Percentiles rank a stretch among this genome's conserved stretches.
Conservation (phyloP, 352 stramenopile genomes). For the Globisporangium carolinianum region DNA sequence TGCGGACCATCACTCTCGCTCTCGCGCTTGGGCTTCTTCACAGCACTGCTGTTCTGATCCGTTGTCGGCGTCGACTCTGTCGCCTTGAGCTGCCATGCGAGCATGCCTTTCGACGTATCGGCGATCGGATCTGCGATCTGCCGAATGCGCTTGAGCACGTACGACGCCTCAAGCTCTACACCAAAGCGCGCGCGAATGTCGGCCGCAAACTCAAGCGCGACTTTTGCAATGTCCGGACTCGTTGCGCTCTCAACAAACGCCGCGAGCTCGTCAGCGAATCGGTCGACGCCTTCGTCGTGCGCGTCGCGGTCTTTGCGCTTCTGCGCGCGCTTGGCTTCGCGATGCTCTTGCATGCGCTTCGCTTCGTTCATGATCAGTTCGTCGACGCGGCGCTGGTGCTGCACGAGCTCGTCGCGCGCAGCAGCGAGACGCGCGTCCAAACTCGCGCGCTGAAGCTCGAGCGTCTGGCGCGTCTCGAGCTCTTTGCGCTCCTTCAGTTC, state of each 20-base stretch:
- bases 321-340: conserved; percentile 71
- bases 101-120: conserved; percentile 32
- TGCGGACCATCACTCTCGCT: too few relatives aligned
- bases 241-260: conserved; percentile 49
- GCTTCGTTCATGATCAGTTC: conserved; percentile 86
- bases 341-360: conserved; percentile 78
- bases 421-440: conserved; percentile 56
- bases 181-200: conserved; percentile 30
- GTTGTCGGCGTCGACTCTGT: conserved; percentile 7
- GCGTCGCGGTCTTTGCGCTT: conserved; percentile 71
- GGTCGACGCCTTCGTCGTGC: conserved; percentile 61
- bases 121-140: conserved; percentile 52
- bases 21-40: too few relatives aligned
- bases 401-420: conserved; percentile 63
- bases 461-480: conserved; percentile 40
- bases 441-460: conserved; percentile 66
- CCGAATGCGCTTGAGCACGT: conserved; percentile 68
- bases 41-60: too few relatives aligned
- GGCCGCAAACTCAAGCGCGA: conserved; percentile 61
- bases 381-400: conserved; percentile 73
- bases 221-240: conserved; percentile 57
- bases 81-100: conserved; percentile 46
- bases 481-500: conserved; percentile 78
- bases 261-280: conserved; percentile 44
- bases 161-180: conserved; percentile 46